Conservation (phyloP, 192 early-diverging fungal species). For the Coemansia sp. region DNA sequence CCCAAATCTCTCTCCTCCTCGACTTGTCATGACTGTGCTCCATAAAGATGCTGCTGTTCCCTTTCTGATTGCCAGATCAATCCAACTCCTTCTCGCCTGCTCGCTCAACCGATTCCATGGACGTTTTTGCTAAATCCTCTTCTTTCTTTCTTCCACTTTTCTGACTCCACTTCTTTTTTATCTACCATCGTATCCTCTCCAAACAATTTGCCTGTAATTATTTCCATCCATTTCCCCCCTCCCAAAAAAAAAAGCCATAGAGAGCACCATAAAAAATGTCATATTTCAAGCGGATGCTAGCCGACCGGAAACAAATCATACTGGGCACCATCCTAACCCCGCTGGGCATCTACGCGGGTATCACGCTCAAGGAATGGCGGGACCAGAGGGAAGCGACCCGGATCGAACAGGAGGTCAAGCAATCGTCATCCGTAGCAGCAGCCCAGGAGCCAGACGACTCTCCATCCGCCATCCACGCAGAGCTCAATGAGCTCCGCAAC, state of each 20-base stretch:
- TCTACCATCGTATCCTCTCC: no score
- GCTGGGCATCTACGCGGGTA: conserved; percentile 40
- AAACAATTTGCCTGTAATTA: no score
- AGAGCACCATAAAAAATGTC: background rate
- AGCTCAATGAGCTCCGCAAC: conserved; percentile 26
- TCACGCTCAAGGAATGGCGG: conserved; percentile 33
- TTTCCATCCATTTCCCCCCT: background rate
- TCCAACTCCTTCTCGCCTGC: no score
- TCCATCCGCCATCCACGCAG: conserved; percentile 7
- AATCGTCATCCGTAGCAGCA: background rate
- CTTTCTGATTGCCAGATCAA: no score
- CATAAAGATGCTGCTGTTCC: no score
- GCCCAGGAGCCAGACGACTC: background rate
- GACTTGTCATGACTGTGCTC: no score
- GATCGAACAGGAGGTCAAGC: conserved; percentile 12
- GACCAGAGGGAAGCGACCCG: background rate
- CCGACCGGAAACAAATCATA: conserved; percentile 29
- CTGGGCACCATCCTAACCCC: conserved; percentile 41
- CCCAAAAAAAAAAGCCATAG: background rate
- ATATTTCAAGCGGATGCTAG: conserved; percentile 11
- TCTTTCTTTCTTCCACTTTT: no score
- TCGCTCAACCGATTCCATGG: no score
- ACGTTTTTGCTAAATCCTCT: no score
- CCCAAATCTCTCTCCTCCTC: background rate
- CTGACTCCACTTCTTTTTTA: no score